Conservation (phyloP, 164 flowering plant species). For the Buxus sempervirens region DNA sequence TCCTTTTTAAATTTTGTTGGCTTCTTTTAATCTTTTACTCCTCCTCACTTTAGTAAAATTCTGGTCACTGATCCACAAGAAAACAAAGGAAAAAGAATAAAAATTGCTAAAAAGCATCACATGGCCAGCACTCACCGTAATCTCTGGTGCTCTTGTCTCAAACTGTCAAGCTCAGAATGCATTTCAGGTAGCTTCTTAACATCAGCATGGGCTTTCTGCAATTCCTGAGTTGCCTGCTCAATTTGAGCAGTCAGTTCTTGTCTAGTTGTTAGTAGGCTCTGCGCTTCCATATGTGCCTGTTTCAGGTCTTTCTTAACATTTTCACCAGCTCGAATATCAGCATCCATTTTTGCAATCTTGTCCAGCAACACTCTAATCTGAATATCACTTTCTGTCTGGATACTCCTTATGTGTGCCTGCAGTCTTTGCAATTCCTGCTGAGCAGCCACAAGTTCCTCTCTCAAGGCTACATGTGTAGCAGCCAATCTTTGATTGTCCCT, state of each 20-base stretch:
- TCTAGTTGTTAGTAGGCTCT: conserved; percentile 38
- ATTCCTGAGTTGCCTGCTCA: conserved; percentile 44
- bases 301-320: conserved; percentile 57
- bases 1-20: no score
- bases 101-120: not conserved
- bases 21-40: no score
- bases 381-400: conserved; percentile 74
- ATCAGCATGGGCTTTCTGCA: conserved; percentile 51
- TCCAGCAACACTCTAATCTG: conserved; percentile 66
- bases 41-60: no score
- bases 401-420: conserved; percentile 63
- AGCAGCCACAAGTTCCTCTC: conserved; percentile 54
- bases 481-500: conserved; percentile 72
- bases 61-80: no score
- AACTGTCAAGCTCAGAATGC: conserved; percentile 55
- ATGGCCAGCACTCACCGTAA: conserved; percentile 55
- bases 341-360: conserved; percentile 71
- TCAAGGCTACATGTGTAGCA: conserved; percentile 44
- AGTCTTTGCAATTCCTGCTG: conserved; percentile 55
- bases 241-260: conserved; percentile 52
- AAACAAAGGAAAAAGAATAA: not conserved
- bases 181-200: conserved; percentile 48
- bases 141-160: conserved; percentile 64
- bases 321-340: conserved; percentile 55
- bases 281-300: conserved; percentile 73